Conservation (phyloP, 441 rosid genomes). For the Gossypium davidsonii region DNA sequence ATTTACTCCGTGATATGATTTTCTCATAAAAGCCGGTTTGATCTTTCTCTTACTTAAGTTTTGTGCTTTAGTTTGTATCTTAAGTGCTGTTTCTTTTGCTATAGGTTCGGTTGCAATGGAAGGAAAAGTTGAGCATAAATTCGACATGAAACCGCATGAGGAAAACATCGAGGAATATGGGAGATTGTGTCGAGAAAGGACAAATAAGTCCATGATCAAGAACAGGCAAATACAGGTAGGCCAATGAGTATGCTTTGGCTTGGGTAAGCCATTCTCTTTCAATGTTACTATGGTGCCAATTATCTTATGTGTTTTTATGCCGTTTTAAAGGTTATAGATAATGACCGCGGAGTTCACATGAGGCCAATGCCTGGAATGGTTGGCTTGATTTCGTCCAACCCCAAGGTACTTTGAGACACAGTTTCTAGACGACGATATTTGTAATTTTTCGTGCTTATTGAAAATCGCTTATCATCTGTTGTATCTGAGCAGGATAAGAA, state of each 20-base stretch:
- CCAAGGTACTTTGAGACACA: slow-evolving; percentile 48
- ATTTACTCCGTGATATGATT: neutral
- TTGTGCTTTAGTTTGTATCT: neutral
- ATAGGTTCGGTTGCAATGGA: slow-evolving; percentile 51
- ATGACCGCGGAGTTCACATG: slow-evolving; percentile 82
- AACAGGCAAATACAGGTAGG: slow-evolving; percentile 72
- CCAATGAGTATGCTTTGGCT: neutral
- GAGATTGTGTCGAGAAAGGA: slow-evolving; percentile 77
- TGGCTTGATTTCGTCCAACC: slow-evolving; percentile 51
- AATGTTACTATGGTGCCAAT: neutral
- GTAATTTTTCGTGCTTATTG: neutral
- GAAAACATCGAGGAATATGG: slow-evolving; percentile 73
- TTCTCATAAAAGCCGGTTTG: neutral
- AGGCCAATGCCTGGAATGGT: slow-evolving; percentile 89
- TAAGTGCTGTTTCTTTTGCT: slow-evolving; percentile 4
- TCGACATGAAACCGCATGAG: slow-evolving; percentile 78
- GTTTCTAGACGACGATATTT: neutral
- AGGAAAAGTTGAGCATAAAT: slow-evolving; percentile 78
- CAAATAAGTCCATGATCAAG: slow-evolving; percentile 69
- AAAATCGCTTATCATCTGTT: neutral
- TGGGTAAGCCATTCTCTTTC: neutral
- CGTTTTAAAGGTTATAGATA: slow-evolving; percentile 57
- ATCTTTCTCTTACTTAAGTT: neutral
- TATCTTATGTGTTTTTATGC: neutral
- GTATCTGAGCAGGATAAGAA: slow-evolving; percentile 63